Evolutionary conservation across 148 eudicot genomes (phyloP).

Genomic region (Cornus suecica): DNA sequence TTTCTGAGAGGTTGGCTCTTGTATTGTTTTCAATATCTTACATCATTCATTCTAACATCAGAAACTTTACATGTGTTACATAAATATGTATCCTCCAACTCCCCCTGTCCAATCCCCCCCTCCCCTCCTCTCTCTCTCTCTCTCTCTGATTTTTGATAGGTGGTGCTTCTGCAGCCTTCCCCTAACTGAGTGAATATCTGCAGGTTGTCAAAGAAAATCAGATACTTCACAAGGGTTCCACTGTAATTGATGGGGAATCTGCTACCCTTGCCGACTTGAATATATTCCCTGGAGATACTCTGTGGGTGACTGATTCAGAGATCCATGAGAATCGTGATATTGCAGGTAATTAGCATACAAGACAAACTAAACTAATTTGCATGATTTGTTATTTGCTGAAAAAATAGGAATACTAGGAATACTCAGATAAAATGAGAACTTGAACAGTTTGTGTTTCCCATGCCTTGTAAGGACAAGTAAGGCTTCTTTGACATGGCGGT

Average conservation of each 20-base stretch:
- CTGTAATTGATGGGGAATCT: constrained; percentile 69
- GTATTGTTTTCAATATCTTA: no score
- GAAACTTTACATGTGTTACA: background rate
- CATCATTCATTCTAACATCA: background rate
- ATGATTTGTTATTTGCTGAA: no score
- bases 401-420: no score
- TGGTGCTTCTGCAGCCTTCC: background rate
- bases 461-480: no score
- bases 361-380: background rate
- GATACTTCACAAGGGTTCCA: constrained; percentile 82
- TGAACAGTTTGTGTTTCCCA: no score
- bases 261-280: constrained; percentile 77
- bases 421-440: no score
- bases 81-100: background rate
- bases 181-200: constrained; percentile 14
- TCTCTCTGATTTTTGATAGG: background rate
- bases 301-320: constrained; percentile 95
- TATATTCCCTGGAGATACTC: constrained; percentile 79
- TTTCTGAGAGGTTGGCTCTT: no score
- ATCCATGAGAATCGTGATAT: constrained; percentile 93
- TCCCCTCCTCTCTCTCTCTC: background rate
- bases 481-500: no score
- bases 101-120: background rate
- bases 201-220: constrained; percentile 99
- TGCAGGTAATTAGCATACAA: constrained; percentile 58